Conservation (phyloP, 2,329 filamentous ascomycete genomes). For the Claviceps citrina region DNA sequence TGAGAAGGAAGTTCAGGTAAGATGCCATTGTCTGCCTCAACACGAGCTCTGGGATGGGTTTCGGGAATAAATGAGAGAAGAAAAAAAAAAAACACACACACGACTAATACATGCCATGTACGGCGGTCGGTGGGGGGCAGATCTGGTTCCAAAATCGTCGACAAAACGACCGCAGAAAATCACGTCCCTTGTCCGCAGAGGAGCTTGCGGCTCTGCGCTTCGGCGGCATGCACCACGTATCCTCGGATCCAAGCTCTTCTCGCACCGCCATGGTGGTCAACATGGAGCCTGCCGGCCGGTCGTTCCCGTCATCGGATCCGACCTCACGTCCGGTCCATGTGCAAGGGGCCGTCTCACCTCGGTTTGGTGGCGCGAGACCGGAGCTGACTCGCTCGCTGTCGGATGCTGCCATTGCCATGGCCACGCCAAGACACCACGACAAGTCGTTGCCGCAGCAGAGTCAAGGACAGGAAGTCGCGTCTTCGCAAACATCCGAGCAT, state of each 20-base stretch:
- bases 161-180: conserved; percentile 83
- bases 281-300: conserved; percentile 11
- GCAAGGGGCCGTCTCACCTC: conserved; percentile 13
- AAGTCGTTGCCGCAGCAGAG: conserved; percentile 9
- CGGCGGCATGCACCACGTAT: conserved; percentile 36
- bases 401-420: conserved; percentile 10
- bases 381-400: conserved; percentile 7
- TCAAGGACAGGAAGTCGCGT: conserved; percentile 13
- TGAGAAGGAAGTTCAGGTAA: conserved; percentile 92
- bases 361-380: conserved; percentile 4
- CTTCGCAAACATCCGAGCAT: conserved; percentile 16
- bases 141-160: conserved; percentile 97
- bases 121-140: too few species aligned
- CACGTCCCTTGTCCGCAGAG: conserved; percentile 63
- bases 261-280: conserved; percentile 14
- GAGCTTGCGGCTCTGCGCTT: conserved; percentile 51
- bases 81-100: background rate
- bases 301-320: conserved; percentile 15
- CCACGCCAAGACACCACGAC: conserved; percentile 11
- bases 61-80: too few species aligned
- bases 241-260: conserved; percentile 27
- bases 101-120: background rate
- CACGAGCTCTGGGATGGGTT: background rate
- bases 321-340: conserved; percentile 13
- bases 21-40: conserved; percentile 13